A percentile compares a stretch with the other conserved stretches of the same genome.
Evolutionary conservation across 441 rosid genomes (phyloP).

Genomic region (Mallotus japonicus): DNA sequence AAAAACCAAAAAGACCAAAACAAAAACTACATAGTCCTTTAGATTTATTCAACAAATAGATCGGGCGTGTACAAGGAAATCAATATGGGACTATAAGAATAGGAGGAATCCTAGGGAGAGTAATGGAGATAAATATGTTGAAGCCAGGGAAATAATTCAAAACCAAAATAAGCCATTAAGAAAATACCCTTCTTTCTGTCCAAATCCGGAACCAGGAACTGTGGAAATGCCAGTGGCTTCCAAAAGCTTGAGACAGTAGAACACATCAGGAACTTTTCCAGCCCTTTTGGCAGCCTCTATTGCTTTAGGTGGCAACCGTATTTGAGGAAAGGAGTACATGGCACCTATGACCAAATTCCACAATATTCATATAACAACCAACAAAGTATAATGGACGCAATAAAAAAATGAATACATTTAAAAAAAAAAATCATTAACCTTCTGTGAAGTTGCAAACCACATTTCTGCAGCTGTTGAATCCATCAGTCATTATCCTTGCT

Average conservation of each 20-base stretch:
- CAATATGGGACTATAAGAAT: no score
- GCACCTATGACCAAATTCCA: constrained; percentile 56
- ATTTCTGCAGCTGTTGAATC: constrained; percentile 96
- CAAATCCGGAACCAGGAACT: constrained; percentile 98
- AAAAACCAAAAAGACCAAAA: no score
- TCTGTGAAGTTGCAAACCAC: constrained; percentile 96
- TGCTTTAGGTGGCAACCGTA: constrained; percentile 76
- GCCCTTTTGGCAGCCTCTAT: constrained; percentile 83
- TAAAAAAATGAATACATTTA: background rate
- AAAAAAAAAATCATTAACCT: constrained; percentile 43
- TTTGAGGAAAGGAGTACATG: constrained; percentile 98
- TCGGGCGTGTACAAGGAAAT: no score
- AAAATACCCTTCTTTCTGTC: constrained; percentile 94
- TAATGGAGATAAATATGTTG: no score
- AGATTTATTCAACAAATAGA: no score
- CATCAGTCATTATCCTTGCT: constrained; percentile 93
- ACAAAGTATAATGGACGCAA: background rate
- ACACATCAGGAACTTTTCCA: constrained; percentile 92
- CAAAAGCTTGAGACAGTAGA: constrained; percentile 91
- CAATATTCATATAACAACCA: background rate
- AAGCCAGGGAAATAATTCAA: background rate
- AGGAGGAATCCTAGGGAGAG: no score
- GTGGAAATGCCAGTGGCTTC: constrained; percentile 99
- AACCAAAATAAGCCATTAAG: constrained; percentile 1
- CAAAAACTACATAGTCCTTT: no score